Conservation (phyloP, 495 filamentous ascomycete genomes). For the Talaromyces borbonicus region DNA sequence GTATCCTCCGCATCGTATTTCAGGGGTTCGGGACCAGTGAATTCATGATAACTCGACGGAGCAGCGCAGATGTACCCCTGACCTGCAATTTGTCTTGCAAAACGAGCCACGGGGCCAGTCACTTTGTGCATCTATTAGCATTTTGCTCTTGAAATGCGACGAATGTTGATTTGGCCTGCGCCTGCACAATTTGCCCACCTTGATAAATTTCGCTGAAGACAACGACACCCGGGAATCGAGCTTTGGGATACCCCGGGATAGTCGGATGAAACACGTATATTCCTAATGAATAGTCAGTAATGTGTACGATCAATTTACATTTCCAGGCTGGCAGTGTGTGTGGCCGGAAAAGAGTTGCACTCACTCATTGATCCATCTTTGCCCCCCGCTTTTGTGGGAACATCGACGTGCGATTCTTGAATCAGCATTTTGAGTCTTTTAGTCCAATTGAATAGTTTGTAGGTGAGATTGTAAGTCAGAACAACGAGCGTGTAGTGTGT, state of each 20-base stretch:
- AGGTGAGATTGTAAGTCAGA: too few species aligned
- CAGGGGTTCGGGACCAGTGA: conserved; percentile 74
- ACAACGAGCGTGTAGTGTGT: too few species aligned
- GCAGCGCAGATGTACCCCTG: conserved; percentile 92
- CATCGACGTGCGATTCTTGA: conserved; percentile 55
- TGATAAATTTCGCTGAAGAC: conserved; percentile 96
- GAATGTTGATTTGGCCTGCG: too few species aligned
- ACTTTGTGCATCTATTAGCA: conserved; percentile 50
- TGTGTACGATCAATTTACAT: not conserved
- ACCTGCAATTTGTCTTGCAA: conserved; percentile 84
- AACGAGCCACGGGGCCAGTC: conserved; percentile 83
- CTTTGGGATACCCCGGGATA: conserved; percentile 75
- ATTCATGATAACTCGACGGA: conserved; percentile 88
- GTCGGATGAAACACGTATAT: conserved; percentile 84
- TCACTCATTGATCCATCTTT: conserved; percentile 50
- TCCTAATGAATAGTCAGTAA: conserved; percentile 35
- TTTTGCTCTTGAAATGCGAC: conserved; percentile 1
- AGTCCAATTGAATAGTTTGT: not conserved
- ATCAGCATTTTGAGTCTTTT: conserved; percentile 48
- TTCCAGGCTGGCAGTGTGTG: too few species aligned
- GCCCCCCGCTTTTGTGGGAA: conserved; percentile 54
- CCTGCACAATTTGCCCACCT: conserved; percentile 52
- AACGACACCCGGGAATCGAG: conserved; percentile 83
- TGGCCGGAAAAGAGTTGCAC: conserved; percentile 10
- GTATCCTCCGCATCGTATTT: conserved; percentile 84